Conservation (phyloP, 257 asterid species). For the Solanum paucissectum region DNA sequence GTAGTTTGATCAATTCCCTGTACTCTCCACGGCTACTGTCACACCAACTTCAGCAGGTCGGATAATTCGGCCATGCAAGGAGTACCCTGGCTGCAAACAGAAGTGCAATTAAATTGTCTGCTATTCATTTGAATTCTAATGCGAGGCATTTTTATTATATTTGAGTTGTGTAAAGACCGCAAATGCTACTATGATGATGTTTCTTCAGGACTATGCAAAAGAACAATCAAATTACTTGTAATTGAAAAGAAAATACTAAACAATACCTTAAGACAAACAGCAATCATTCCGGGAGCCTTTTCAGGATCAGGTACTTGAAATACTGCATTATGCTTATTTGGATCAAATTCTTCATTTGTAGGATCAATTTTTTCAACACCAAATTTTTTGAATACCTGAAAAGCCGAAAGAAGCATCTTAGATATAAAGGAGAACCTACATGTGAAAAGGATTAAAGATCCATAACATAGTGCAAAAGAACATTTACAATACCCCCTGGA, state of each 20-base stretch:
- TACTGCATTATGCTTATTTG: constrained; percentile 85
- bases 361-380: constrained; percentile 72
- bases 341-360: constrained; percentile 69
- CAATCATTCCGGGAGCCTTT: constrained; percentile 69
- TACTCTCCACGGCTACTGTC: constrained; percentile 30
- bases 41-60: constrained; percentile 97
- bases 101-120: neutral
- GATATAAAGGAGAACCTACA: neutral
- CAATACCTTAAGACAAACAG: constrained; percentile 78
- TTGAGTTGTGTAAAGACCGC: neutral
- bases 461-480: neutral
- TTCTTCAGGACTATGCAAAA: neutral
- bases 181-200: neutral
- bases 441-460: neutral
- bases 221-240: neutral
- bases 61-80: constrained; percentile 57
- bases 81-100: constrained; percentile 56
- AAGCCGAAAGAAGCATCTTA: neutral
- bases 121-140: neutral
- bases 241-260: neutral
- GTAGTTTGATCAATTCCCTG: constrained; percentile 14
- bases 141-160: neutral
- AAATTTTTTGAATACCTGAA: constrained; percentile 71
- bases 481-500: neutral
- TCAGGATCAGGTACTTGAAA: constrained; percentile 92